A percentile compares a stretch with the other conserved stretches of the same genome.
Evolutionary conservation across 768 basidiomycete genomes (phyloP).

Genomic region (Mycena olivaceomarginata): DNA sequence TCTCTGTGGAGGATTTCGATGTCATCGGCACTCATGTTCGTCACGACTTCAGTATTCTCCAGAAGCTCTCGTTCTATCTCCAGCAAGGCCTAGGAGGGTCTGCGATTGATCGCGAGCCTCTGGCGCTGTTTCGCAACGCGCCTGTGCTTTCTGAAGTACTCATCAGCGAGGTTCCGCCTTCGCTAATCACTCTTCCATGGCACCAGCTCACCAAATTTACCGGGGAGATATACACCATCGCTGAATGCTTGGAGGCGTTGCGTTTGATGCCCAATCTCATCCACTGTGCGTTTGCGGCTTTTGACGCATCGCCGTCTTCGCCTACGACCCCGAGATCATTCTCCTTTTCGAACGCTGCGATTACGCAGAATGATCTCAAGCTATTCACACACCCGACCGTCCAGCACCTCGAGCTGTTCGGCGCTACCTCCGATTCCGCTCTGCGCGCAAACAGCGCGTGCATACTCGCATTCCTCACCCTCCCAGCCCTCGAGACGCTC

Average conservation of each 20-base stretch:
- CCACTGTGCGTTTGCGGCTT: conserved; percentile 1
- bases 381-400: background rate
- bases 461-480: background rate
- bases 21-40: background rate
- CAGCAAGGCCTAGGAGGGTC: background rate
- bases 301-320: background rate
- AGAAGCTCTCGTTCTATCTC: background rate
- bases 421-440: background rate
- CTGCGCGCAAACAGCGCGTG: background rate
- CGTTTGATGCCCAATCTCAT: background rate
- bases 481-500: conserved; percentile 1
- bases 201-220: conserved; percentile 8
- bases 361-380: background rate
- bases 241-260: conserved; percentile 6
- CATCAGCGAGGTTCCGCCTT: background rate
- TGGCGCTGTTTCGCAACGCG: background rate
- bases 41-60: background rate
- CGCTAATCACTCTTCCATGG: background rate
- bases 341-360: background rate
- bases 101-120: background rate
- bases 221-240: background rate
- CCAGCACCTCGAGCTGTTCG: background rate
- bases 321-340: background rate
- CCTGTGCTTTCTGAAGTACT: background rate
- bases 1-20: conserved; percentile 5